These are phyloP conservation scores for Thymus quinquecostatus DNA, from an alignment of 257 asterid species.

Conservation along the genomic window DNA sequence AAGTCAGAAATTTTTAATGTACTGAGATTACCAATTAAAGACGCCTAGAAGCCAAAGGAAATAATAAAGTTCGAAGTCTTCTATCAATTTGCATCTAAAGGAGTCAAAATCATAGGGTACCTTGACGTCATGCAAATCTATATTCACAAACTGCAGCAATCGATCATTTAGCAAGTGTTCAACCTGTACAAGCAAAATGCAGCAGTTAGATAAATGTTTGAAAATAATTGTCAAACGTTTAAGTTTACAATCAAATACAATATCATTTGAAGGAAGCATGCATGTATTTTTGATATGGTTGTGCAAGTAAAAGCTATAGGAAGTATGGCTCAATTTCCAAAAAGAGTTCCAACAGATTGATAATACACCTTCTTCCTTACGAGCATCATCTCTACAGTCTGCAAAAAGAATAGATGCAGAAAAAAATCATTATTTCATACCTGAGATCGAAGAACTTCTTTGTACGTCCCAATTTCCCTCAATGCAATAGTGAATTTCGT, in stretches of 20 bases:
- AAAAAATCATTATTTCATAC: constrained; percentile 43
- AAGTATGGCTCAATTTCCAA: constrained; percentile 5
- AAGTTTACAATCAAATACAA: constrained; percentile 19
- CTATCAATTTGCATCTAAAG: constrained; percentile 14
- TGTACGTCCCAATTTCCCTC: constrained; percentile 98
- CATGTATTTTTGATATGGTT: not conserved
- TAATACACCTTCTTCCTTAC: not conserved
- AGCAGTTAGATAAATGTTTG: constrained; percentile 19
- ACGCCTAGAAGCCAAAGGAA: constrained; percentile 12
- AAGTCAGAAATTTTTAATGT: constrained; percentile 11
- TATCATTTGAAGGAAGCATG: constrained; percentile 13
- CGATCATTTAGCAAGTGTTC: constrained; percentile 94
- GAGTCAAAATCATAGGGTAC: constrained; percentile 43
- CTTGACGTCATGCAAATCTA: constrained; percentile 96
- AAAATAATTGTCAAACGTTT: constrained; percentile 6
- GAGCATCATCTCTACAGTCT: not conserved
- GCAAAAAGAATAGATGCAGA: not conserved
- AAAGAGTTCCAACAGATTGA: not conserved
- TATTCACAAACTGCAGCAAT: constrained; percentile 87
- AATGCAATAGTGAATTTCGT: constrained; percentile 97
- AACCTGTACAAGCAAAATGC: constrained; percentile 58
- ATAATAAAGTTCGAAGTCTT: constrained; percentile 1
- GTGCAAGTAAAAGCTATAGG: not conserved
- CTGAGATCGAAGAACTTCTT: constrained; percentile 99
- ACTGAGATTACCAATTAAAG: constrained; percentile 18